These are phyloP conservation scores for Takashimella koratensis DNA, from an alignment of 1,284 basidiomycete species.

Conservation along the genomic window DNA sequence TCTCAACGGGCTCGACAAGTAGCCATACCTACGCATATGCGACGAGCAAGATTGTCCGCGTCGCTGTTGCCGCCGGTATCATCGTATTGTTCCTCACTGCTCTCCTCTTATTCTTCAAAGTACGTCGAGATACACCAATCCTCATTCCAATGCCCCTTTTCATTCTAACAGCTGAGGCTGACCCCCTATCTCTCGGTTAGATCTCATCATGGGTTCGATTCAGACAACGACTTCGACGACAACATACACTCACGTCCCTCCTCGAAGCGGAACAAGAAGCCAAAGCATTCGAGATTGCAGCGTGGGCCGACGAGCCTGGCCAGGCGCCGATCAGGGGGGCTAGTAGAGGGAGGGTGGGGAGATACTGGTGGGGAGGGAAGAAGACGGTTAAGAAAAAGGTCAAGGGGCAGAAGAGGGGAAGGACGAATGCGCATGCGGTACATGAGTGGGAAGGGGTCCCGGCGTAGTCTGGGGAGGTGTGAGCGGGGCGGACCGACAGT, in stretches of 20 bases:
- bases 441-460: conserved; percentile 46
- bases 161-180: too few species aligned
- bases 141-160: background rate
- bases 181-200: too few species aligned
- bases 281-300: conserved; percentile 43
- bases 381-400: conserved; percentile 23
- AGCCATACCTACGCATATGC: conserved; percentile 26
- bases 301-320: conserved; percentile 42
- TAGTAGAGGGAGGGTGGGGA: conserved; percentile 3
- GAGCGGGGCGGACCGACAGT: too few species aligned
- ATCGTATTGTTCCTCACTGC: conserved; percentile 38
- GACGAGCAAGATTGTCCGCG: conserved; percentile 39
- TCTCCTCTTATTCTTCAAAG: conserved; percentile 39
- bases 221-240: conserved; percentile 32
- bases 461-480: conserved; percentile 6
- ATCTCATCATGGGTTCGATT: conserved; percentile 39
- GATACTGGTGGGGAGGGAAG: conserved; percentile 10
- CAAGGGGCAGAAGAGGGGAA: conserved; percentile 28
- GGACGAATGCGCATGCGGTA: conserved; percentile 43
- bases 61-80: conserved; percentile 41
- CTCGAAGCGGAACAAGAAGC: conserved; percentile 34
- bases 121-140: conserved; percentile 11
- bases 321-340: conserved; percentile 22
- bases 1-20: conserved; percentile 1
- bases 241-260: conserved; percentile 20